Conservation (phyloP, 371 early-diverging fungal species). For the Hamiltosporidium magnivora region DNA sequence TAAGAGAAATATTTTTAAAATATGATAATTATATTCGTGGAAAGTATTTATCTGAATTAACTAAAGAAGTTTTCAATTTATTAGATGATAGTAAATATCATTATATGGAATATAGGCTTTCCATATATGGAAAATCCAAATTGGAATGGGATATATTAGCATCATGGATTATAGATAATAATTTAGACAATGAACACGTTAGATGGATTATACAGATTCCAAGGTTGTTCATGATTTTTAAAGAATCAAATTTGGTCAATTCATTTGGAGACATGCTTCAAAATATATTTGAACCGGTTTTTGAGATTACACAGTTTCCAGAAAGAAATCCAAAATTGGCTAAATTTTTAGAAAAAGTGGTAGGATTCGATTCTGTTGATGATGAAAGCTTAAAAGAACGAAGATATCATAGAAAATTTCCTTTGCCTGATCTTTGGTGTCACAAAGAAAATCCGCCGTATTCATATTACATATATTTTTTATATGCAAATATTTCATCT, state of each 20-base stretch:
- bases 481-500: slow-evolving; percentile 72
- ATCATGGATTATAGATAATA: slow-evolving; percentile 65
- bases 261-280: slow-evolving; percentile 63
- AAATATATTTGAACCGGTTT: slow-evolving; percentile 79
- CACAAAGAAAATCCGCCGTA: slow-evolving; percentile 74
- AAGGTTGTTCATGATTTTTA: slow-evolving; percentile 78
- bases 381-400: slow-evolving; percentile 82
- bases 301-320: slow-evolving; percentile 75
- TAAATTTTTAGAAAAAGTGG: slow-evolving; percentile 75
- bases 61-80: slow-evolving; percentile 80
- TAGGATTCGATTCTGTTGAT: slow-evolving; percentile 88
- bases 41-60: slow-evolving; percentile 76
- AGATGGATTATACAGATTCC: slow-evolving; percentile 90
- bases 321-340: slow-evolving; percentile 70
- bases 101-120: slow-evolving; percentile 48
- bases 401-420: slow-evolving; percentile 67
- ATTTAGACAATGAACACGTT: slow-evolving; percentile 72
- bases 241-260: slow-evolving; percentile 59
- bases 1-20: slow-evolving; percentile 77
- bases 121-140: slow-evolving; percentile 58
- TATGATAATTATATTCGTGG: slow-evolving; percentile 83
- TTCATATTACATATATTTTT: slow-evolving; percentile 84
- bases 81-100: slow-evolving; percentile 66
- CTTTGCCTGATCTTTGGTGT: slow-evolving; percentile 70
- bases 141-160: slow-evolving; percentile 84